Evolutionary conservation across 192 early-diverging fungal genomes (phyloP).

Genomic region (Linnemannia schmuckeri): DNA sequence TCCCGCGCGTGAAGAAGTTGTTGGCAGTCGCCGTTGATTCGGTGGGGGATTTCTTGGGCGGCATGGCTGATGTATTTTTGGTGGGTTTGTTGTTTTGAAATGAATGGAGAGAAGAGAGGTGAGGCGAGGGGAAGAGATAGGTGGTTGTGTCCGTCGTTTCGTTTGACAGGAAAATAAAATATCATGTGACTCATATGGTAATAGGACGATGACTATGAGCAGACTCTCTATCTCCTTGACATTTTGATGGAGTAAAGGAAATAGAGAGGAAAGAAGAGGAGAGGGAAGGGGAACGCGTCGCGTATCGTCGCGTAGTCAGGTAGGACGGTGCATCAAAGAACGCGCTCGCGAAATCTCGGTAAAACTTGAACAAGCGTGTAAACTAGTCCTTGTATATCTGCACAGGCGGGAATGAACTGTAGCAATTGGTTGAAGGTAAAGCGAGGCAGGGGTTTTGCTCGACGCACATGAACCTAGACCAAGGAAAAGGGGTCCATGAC

Average conservation of each 20-base stretch:
- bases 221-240: no score
- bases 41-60: slow-evolving; percentile 25
- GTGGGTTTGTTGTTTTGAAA: not conserved
- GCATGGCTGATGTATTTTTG: slow-evolving; percentile 8
- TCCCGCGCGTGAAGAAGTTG: slow-evolving; percentile 45
- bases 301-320: no score
- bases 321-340: no score
- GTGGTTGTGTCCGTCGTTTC: no score
- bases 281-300: not conserved
- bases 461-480: no score
- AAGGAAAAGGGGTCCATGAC: no score
- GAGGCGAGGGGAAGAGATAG: no score
- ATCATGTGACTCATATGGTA: no score
- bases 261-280: not conserved
- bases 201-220: no score
- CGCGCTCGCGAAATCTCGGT: no score
- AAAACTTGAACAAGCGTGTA: no score
- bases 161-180: no score
- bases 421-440: not conserved
- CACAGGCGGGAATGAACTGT: not conserved
- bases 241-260: not conserved
- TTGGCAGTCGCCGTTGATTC: not conserved
- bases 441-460: not conserved
- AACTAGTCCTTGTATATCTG: not conserved
- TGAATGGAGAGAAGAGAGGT: not conserved